A percentile compares a stretch with the other conserved stretches of the same genome.
These are phyloP conservation scores for Dorcoceras hygrometricum DNA, from an alignment of 257 asterid species.

Conservation along the genomic window DNA sequence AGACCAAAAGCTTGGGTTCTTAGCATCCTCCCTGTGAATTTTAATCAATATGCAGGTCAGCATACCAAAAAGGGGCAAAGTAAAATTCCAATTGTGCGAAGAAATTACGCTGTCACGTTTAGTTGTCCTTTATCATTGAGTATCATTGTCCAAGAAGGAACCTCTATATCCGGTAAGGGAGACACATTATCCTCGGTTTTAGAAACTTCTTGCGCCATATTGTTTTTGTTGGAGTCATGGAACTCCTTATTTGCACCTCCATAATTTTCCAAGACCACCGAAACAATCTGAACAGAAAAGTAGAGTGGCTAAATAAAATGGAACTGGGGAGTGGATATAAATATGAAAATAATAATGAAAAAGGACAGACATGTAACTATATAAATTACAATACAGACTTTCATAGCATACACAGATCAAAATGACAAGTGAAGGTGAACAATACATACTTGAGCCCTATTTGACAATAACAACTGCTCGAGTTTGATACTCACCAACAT, in stretches of 20 bases:
- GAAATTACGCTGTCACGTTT: conserved; percentile 63
- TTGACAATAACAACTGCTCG: neutral
- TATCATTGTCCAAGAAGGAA: conserved; percentile 72
- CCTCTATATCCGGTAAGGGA: conserved; percentile 47
- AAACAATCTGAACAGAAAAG: conserved; percentile 69
- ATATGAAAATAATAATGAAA: neutral
- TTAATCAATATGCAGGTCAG: conserved; percentile 25
- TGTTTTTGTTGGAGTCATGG: conserved; percentile 38
- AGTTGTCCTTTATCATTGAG: conserved; percentile 77
- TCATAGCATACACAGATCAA: neutral
- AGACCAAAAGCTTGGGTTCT: conserved; percentile 86
- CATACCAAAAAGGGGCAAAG: conserved; percentile 1
- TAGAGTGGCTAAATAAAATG: conserved; percentile 17
- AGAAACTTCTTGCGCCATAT: conserved; percentile 60
- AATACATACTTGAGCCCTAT: too few species aligned
- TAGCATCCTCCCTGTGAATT: conserved; percentile 63
- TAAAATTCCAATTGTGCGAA: conserved; percentile 23
- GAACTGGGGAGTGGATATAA: neutral
- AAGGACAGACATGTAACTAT: neutral
- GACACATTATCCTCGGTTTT: conserved; percentile 60
- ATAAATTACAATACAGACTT: neutral
- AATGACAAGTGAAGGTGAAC: neutral
- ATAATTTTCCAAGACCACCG: conserved; percentile 91
- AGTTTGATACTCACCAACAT: neutral
- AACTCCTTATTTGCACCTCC: conserved; percentile 52